phyloP scores from a whole-genome alignment of 768 basidiomycete species.

The Lactifluus hygrophoroides region DNA sequence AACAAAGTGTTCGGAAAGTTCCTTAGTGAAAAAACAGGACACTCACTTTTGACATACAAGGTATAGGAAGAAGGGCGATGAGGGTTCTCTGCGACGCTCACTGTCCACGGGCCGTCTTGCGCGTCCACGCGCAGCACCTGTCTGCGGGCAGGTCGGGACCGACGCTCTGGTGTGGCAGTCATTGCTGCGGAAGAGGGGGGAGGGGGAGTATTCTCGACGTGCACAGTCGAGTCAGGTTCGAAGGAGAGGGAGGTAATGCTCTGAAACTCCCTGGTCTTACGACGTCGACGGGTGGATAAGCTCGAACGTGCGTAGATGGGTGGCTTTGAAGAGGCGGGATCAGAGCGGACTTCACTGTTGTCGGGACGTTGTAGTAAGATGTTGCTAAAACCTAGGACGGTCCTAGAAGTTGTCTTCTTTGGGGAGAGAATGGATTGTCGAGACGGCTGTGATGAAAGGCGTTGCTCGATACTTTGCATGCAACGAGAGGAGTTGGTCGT shows the following conservation, averaged over 20 bases:
- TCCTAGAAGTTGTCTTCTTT: constrained; percentile 36
- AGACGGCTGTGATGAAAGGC: constrained; percentile 27
- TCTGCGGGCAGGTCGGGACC: constrained; percentile 28
- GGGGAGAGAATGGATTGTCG: constrained; percentile 23
- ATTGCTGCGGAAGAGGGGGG: constrained; percentile 17
- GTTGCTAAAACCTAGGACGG: constrained; percentile 39
- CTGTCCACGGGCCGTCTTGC: constrained; percentile 79
- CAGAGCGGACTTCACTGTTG: constrained; percentile 24
- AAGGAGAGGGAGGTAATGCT: constrained; percentile 37
- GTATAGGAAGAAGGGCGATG: constrained; percentile 66
- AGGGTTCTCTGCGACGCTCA: constrained; percentile 81
- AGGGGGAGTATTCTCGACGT: constrained; percentile 22
- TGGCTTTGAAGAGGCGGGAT: constrained; percentile 24
- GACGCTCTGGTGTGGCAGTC: constrained; percentile 24
- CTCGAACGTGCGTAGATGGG: constrained; percentile 33
- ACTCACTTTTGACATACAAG: constrained; percentile 88
- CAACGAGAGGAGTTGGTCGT: constrained; percentile 26
- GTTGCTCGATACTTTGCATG: constrained; percentile 35
- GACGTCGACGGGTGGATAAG: constrained; percentile 30
- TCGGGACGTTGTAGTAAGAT: constrained; percentile 27
- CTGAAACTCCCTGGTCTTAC: constrained; percentile 32
- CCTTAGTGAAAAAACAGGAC: background rate
- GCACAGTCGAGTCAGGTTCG: constrained; percentile 28
- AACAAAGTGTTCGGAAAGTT: constrained; percentile 11
- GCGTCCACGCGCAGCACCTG: constrained; percentile 54